Conservation (phyloP, 495 filamentous ascomycete species). For the Neurospora sp. region DNA sequence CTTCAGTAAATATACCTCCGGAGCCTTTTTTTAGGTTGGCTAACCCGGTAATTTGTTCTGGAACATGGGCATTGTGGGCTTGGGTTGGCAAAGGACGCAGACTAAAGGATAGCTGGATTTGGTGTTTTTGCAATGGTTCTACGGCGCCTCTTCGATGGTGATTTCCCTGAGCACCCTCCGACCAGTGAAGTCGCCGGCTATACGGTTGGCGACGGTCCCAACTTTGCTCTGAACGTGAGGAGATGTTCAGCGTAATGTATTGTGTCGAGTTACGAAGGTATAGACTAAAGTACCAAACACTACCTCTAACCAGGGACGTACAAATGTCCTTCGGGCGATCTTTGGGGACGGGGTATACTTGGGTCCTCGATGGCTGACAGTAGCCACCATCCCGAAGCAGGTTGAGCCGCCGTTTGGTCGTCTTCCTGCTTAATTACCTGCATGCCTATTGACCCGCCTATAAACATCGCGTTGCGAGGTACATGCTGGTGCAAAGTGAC, state of each 20-base stretch:
- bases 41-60: background rate
- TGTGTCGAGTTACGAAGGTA: background rate
- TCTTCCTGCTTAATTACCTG: background rate
- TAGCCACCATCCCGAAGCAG: background rate
- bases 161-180: constrained; percentile 55
- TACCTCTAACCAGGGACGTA: background rate
- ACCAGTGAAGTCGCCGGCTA: constrained; percentile 90
- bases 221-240: constrained; percentile 44
- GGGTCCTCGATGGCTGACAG: background rate
- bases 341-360: background rate
- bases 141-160: constrained; percentile 52
- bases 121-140: too few relatives aligned
- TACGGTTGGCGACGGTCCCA: constrained; percentile 76
- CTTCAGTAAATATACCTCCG: background rate
- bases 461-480: background rate
- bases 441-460: background rate
- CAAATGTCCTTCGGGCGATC: background rate
- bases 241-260: background rate
- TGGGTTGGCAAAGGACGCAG: background rate
- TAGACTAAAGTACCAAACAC: background rate
- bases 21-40: background rate
- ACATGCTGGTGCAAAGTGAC: background rate
- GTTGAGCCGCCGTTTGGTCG: background rate
- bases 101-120: too few relatives aligned
- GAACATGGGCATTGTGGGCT: background rate